phyloP scores from a whole-genome alignment of 805 yeast genomes.

The Torulaspora microellipsoides region DNA sequence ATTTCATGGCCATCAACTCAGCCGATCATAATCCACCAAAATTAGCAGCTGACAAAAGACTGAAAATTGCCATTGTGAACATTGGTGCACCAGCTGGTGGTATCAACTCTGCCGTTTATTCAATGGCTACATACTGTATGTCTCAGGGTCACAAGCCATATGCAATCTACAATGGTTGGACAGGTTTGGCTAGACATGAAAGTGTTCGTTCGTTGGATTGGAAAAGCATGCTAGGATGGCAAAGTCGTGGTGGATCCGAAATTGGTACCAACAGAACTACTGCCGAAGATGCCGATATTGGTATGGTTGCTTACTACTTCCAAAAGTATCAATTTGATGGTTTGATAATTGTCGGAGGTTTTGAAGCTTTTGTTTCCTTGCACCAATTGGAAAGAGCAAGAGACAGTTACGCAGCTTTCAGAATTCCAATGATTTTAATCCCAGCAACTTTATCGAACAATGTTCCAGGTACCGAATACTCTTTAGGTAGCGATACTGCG shows the following conservation, averaged over 20 bases:
- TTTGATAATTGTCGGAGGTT: slow-evolving; percentile 71
- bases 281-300: slow-evolving; percentile 62
- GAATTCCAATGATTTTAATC: slow-evolving; percentile 71
- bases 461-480: slow-evolving; percentile 79
- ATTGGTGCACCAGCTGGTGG: slow-evolving; percentile 83
- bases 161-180: slow-evolving; percentile 71
- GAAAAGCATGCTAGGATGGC: slow-evolving; percentile 72
- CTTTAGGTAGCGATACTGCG: slow-evolving; percentile 73
- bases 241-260: slow-evolving; percentile 72
- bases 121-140: slow-evolving; percentile 69
- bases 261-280: slow-evolving; percentile 73
- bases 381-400: slow-evolving; percentile 61
- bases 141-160: slow-evolving; percentile 69
- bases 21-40: slow-evolving; percentile 64
- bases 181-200: slow-evolving; percentile 63
- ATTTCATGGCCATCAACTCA: slow-evolving; percentile 60
- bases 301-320: slow-evolving; percentile 66
- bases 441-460: slow-evolving; percentile 80
- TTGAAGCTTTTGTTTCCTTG: slow-evolving; percentile 71
- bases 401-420: slow-evolving; percentile 59
- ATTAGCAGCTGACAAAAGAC: slow-evolving; percentile 48
- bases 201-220: slow-evolving; percentile 55
- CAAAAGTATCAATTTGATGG: slow-evolving; percentile 68
- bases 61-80: slow-evolving; percentile 65
- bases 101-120: slow-evolving; percentile 70